Percentiles rank a stretch among this genome's conserved stretches.
Conservation (phyloP, 192 early-diverging fungal species). For the Backusella mclennaniae region DNA sequence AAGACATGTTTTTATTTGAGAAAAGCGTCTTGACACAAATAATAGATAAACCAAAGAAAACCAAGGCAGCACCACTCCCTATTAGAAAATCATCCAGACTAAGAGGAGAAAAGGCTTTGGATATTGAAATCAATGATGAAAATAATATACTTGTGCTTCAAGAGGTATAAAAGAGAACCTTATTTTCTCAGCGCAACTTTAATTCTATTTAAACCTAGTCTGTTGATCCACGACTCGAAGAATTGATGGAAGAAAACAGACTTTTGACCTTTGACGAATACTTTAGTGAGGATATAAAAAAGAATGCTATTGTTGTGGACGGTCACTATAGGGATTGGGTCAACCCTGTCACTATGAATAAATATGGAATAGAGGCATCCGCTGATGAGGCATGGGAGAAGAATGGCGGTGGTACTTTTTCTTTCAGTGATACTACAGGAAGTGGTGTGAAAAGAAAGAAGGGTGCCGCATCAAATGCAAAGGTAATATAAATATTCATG, state of each 20-base stretch:
- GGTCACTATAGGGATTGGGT: slow-evolving; percentile 72
- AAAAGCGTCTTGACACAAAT: neutral
- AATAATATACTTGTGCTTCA: slow-evolving; percentile 31
- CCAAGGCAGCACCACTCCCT: neutral
- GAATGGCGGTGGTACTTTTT: slow-evolving; percentile 74
- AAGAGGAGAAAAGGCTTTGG: slow-evolving; percentile 33
- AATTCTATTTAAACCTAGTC: neutral
- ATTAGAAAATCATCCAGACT: slow-evolving; percentile 38
- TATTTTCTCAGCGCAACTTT: neutral
- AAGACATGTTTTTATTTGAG: neutral
- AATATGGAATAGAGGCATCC: slow-evolving; percentile 56
- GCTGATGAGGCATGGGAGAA: slow-evolving; percentile 73
- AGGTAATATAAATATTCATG: neutral
- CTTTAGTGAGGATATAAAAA: slow-evolving; percentile 48
- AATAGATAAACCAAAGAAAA: neutral
- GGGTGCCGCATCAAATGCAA: slow-evolving; percentile 19
- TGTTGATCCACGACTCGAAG: neutral
- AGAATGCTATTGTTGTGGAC: slow-evolving; percentile 54
- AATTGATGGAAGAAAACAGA: slow-evolving; percentile 41
- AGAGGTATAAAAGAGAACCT: neutral
- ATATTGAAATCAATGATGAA: slow-evolving; percentile 29
- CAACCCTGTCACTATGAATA: slow-evolving; percentile 53
- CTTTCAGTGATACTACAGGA: slow-evolving; percentile 64
- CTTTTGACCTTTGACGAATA: slow-evolving; percentile 54
- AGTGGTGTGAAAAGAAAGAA: slow-evolving; percentile 37